A percentile compares a stretch with the other conserved stretches of the same genome.
phyloP scores from a whole-genome alignment of 441 rosid species.

The Adansonia grandidieri region DNA sequence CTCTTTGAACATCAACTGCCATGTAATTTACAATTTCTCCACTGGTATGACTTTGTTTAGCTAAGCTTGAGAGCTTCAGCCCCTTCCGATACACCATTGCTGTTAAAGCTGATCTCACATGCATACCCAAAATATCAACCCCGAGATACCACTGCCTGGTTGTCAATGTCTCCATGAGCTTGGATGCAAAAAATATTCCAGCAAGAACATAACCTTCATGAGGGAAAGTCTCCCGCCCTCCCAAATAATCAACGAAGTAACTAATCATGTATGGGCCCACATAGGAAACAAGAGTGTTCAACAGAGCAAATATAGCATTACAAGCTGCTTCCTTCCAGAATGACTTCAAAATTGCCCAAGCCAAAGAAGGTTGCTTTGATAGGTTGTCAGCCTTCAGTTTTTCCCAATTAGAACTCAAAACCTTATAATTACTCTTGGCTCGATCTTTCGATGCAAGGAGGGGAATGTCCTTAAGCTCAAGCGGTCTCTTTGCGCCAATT shows the following conservation, averaged over 20 bases:
- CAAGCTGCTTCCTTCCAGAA: constrained; percentile 97
- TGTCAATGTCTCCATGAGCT: constrained; percentile 88
- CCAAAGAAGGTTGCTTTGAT: constrained; percentile 78
- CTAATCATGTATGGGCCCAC: constrained; percentile 98
- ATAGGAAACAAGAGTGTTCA: constrained; percentile 91
- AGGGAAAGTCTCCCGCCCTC: constrained; percentile 80
- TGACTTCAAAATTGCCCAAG: constrained; percentile 84
- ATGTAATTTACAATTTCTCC: constrained; percentile 98
- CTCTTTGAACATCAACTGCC: constrained; percentile 99
- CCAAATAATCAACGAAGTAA: constrained; percentile 94
- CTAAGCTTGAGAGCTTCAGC: constrained; percentile 80
- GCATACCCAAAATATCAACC: constrained; percentile 98
- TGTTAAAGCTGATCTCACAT: constrained; percentile 95
- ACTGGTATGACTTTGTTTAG: constrained; percentile 89
- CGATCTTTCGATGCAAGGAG: constrained; percentile 89
- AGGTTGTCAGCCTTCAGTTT: constrained; percentile 72
- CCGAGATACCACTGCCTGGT: constrained; percentile 99
- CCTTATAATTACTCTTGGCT: constrained; percentile 83
- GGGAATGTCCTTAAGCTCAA: constrained; percentile 98
- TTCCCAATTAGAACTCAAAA: constrained; percentile 91
- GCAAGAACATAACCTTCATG: constrained; percentile 97
- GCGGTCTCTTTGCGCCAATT: constrained; percentile 90
- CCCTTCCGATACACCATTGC: constrained; percentile 96
- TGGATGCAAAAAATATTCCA: constrained; percentile 85
- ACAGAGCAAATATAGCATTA: constrained; percentile 89